A percentile compares a stretch with the other conserved stretches of the same genome.
phyloP scores from a whole-genome alignment of 2,329 filamentous ascomycete species.

The Colletotrichum destructivum region DNA sequence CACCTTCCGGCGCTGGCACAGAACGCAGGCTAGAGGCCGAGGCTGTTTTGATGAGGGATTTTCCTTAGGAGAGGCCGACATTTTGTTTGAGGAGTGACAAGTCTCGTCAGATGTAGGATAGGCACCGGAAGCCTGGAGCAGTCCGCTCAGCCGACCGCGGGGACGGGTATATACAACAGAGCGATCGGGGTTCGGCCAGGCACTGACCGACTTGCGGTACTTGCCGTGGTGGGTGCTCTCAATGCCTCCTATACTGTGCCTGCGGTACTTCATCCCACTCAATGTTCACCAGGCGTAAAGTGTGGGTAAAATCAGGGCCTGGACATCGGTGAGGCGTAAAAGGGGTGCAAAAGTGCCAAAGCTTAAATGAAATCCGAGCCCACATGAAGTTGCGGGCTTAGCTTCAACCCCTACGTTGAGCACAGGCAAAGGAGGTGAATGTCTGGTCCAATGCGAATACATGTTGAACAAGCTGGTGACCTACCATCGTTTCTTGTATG shows the following conservation, averaged over 20 bases:
- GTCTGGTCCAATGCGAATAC: too few species aligned
- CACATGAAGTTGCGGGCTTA: constrained; percentile 6
- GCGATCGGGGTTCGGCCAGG: constrained; percentile 14
- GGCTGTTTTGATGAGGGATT: constrained; percentile 25
- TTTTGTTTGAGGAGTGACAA: not conserved
- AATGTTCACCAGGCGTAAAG: not conserved
- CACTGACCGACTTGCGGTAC: constrained; percentile 22
- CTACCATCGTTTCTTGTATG: too few species aligned
- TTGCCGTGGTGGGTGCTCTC: constrained; percentile 1
- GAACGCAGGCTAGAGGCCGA: constrained; percentile 58
- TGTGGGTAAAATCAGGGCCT: not conserved
- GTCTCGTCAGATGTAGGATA: not conserved
- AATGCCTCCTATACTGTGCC: not conserved
- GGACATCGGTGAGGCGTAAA: not conserved
- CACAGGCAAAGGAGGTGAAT: not conserved
- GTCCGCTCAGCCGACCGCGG: constrained; percentile 19
- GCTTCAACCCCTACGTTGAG: constrained; percentile 1
- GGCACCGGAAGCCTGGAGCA: constrained; percentile 3
- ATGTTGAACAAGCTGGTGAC: too few species aligned
- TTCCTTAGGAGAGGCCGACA: constrained; percentile 24
- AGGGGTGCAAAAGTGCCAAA: constrained; percentile 5
- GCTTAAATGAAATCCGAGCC: constrained; percentile 5
- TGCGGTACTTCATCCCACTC: not conserved
- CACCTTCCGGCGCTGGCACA: constrained; percentile 74
- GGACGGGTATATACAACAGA: constrained; percentile 17